Conservation (phyloP, 495 filamentous ascomycete genomes). For the Sporormia fimetaria region DNA sequence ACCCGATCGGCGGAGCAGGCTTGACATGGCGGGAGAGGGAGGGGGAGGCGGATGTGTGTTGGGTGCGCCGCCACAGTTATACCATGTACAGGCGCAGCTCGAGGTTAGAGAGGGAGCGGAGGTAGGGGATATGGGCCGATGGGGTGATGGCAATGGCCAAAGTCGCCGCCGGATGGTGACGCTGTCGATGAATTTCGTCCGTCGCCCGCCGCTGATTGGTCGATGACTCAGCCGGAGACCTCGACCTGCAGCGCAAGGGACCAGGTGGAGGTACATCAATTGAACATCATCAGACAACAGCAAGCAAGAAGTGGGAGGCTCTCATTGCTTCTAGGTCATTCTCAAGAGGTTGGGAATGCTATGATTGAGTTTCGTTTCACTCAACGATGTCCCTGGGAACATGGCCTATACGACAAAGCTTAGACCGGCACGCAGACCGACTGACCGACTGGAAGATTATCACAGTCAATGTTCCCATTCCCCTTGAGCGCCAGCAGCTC, state of each 20-base stretch:
- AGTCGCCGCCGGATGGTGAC: background rate
- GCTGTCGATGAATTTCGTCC: background rate
- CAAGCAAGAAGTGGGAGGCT: too few relatives aligned
- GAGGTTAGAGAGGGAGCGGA: background rate
- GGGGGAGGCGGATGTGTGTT: slow-evolving; percentile 1
- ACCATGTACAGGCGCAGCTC: slow-evolving; percentile 15
- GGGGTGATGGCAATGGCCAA: slow-evolving; percentile 3
- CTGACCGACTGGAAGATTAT: slow-evolving; percentile 9
- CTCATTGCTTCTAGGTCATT: too few relatives aligned
- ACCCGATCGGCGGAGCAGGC: slow-evolving; percentile 53
- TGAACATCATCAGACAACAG: too few relatives aligned
- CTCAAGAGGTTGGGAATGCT: too few relatives aligned
- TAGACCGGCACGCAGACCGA: slow-evolving; percentile 20
- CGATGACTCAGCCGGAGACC: too few relatives aligned
- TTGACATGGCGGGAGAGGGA: slow-evolving; percentile 40
- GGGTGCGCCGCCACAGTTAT: background rate
- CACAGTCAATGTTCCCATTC: slow-evolving; percentile 19
- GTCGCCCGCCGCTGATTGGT: background rate
- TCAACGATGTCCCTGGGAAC: too few relatives aligned
- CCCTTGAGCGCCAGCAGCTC: slow-evolving; percentile 12
- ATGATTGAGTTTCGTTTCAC: too few relatives aligned
- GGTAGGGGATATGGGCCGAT: slow-evolving; percentile 1
- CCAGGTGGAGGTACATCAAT: too few relatives aligned
- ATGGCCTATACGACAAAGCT: too few relatives aligned
- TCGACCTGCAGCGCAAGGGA: too few relatives aligned